These are phyloP conservation scores for Hsuehochloa calcarea DNA, from an alignment of 176 grass and related monocot genomes.

Conservation along the genomic window DNA sequence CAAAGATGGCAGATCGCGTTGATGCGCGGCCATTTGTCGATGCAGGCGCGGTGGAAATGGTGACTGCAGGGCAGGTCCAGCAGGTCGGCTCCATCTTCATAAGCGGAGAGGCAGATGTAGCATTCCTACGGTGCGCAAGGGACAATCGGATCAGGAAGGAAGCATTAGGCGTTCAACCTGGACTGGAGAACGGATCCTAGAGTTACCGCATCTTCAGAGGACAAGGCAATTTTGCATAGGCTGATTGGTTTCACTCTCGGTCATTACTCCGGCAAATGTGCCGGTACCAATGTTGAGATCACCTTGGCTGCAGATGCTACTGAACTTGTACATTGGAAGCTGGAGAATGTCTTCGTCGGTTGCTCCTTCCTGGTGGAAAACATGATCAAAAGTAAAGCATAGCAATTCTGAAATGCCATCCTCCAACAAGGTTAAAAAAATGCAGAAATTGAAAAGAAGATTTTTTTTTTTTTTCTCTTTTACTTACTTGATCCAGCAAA, in stretches of 20 bases:
- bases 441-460: background rate
- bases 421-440: background rate
- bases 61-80: slow-evolving; percentile 48
- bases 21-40: slow-evolving; percentile 56
- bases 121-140: slow-evolving; percentile 40
- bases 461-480: background rate
- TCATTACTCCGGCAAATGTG: slow-evolving; percentile 37
- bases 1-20: slow-evolving; percentile 8
- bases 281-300: background rate
- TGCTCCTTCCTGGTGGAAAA: slow-evolving; percentile 42
- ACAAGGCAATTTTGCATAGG: slow-evolving; percentile 32
- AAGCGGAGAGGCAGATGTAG: slow-evolving; percentile 53
- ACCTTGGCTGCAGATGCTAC: slow-evolving; percentile 25
- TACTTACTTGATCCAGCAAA: slow-evolving; percentile 50
- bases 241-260: slow-evolving; percentile 34
- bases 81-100: slow-evolving; percentile 43
- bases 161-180: background rate
- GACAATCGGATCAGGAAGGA: background rate
- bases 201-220: slow-evolving; percentile 39
- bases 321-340: slow-evolving; percentile 46
- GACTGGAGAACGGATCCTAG: background rate
- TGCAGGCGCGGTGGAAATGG: slow-evolving; percentile 50
- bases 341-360: slow-evolving; percentile 53
- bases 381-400: background rate
- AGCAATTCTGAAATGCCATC: background rate